phyloP scores from a whole-genome alignment of 73 alveolate genomes.

The Urostyla sp. region DNA sequence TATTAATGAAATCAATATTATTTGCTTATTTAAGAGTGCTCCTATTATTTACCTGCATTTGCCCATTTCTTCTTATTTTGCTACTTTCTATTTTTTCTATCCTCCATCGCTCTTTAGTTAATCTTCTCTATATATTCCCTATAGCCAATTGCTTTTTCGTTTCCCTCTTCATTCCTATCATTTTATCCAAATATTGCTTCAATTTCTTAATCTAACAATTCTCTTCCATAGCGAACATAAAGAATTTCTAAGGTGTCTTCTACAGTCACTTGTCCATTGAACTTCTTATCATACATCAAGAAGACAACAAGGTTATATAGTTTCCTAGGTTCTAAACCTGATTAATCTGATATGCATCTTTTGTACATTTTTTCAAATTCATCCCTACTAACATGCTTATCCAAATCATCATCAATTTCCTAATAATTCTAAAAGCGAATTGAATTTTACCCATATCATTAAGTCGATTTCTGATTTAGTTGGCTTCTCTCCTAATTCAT shows the following conservation, averaged over 20 bases:
- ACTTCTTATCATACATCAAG: conserved; percentile 96
- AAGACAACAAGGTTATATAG: conserved; percentile 96
- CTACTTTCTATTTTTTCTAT: conserved; percentile 68
- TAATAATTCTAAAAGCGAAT: conserved; percentile 48
- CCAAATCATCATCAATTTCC: conserved; percentile 98
- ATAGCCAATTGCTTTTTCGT: conserved; percentile 75
- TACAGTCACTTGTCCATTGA: conserved; percentile 86
- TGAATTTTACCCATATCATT: conserved; percentile 78
- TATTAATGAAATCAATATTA: neutral
- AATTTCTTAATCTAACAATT: conserved; percentile 77
- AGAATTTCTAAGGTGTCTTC: conserved; percentile 98
- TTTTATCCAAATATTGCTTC: conserved; percentile 80
- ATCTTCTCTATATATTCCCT: conserved; percentile 77
- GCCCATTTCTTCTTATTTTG: conserved; percentile 40
- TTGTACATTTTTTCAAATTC: conserved; percentile 96
- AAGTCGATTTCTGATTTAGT: conserved; percentile 85
- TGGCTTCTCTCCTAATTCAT: conserved; percentile 66
- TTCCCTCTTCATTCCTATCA: conserved; percentile 70
- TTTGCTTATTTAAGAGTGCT: neutral
- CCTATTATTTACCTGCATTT: neutral
- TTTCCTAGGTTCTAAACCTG: conserved; percentile 97
- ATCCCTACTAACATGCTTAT: conserved; percentile 88
- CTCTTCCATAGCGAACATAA: conserved; percentile 93
- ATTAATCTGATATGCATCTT: conserved; percentile 87
- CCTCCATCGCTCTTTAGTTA: conserved; percentile 79